Evolutionary conservation across 2,329 filamentous ascomycete species (phyloP), one percentile per base, ranked within the genome.

Genomic region (Sclerotiophoma versabilis): DNA sequence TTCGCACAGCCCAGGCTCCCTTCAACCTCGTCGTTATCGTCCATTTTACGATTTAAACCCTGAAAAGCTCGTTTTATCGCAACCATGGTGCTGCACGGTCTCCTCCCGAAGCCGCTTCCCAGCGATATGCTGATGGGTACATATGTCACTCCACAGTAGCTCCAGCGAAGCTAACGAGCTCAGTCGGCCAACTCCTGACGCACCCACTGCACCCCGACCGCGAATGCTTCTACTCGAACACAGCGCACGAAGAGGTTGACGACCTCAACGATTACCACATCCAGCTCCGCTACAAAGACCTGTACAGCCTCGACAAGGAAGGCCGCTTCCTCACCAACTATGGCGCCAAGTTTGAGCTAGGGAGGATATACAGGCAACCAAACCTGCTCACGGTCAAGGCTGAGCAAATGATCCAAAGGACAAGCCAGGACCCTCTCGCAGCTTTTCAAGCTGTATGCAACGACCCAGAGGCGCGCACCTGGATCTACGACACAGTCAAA

Each of bases 191-290:
- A 61, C 70, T 75, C 41, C 63, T 75, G 15, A 66, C 66, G 37
- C 68, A 75, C 51, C 72, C 72, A 20, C 64, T 75, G 11, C 69
- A 74, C 52, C 72, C 72, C 57, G 72, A 74, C 47, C 66, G 62
- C 46, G 71, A 74, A 38, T 63, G 68, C 55, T 75, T 74, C 63
- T 73, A 71, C 50, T 72, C 70, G 15, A 62, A 69, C 47, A 49
- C 54, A n/a, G 68, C 71, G 17, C 69, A 72, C 51, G 66, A 62
- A 27, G 62, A 66, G 33, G 57, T 75, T 59, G 72, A 75, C 59
- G 70, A 72, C 23, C 66, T 75, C 57, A 75, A 75, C 46, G 71
- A 75, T 59, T 74, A 71, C 59, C 70, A 74, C 59, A 75, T 75
- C 49, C 70, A 75, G 54, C 68, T 74, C 25, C 71, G 72, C 23